A percentile compares a stretch with the other conserved stretches of the same genome.
Conservation (phyloP, 148 eudicot species). For the Mesembryanthemum crystallinum region DNA sequence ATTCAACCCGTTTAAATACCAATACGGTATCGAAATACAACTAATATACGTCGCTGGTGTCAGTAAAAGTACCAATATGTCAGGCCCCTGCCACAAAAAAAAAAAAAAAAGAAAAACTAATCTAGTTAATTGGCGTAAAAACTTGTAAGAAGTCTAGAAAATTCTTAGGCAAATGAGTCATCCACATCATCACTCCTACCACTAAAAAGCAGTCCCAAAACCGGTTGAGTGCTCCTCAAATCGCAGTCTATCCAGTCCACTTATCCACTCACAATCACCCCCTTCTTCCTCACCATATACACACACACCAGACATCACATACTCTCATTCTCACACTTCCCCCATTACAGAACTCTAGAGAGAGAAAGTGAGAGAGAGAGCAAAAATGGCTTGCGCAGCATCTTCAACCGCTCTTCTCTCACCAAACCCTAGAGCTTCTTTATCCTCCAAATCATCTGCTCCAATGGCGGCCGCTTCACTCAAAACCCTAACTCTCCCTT, state of each 20-base stretch:
- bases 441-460: background rate
- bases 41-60: no score
- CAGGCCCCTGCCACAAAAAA: no score
- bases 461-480: no score
- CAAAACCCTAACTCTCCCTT: slow-evolving; percentile 34
- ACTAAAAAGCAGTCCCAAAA: background rate
- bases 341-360: background rate
- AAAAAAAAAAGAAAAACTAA: background rate
- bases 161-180: no score
- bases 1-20: no score
- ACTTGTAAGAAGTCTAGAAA: background rate
- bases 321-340: background rate
- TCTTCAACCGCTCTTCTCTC: slow-evolving; percentile 42
- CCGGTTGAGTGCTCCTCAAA: background rate
- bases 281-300: background rate
- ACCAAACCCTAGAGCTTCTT: slow-evolving; percentile 21
- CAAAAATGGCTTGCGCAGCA: slow-evolving; percentile 54
- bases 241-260: background rate
- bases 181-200: background rate
- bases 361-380: slow-evolving; percentile 14
- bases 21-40: no score
- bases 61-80: no score
- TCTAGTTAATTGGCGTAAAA: no score
- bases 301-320: background rate
- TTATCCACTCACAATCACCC: no score